Base-by-base conservation (phyloP, 2,329 filamentous ascomycete genomes). In the Neopestalotiopsis clavispora region DNA sequence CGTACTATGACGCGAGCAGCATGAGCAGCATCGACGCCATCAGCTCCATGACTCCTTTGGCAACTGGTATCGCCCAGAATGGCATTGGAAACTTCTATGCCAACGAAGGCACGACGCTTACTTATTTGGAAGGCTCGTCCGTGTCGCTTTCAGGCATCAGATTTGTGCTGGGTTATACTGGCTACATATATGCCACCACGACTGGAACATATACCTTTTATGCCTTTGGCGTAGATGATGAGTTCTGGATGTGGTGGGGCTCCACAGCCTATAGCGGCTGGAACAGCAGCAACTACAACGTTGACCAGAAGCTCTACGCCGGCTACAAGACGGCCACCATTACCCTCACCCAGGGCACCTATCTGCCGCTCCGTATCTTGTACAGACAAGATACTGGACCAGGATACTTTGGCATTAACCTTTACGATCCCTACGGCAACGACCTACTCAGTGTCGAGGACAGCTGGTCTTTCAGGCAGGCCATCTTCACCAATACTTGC, bases 241-340 rank as follows among this genome's bases (percentile, higher is more conserved):
- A 62, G 30, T 28, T 62, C n/a, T 62, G 3, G 14, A 42, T 62
- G 59, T 62, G 59, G 59, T 62, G 59, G 34, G 59, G 59, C 20
- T 42, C 59, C 30, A 40, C 40, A 4, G 59, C 59, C 17, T 38
- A 38, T 14, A 38, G 30, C 34, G 59, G 30, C 17, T 62, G 34
- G 30, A 62, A 23, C 10, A 34, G 59, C 34, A 13, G 13, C 59
- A 62, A 62, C 59, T 28, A 20, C 59, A 30, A 62, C n/a, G 4
- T 62, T 12, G n/a, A 42, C 34, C 14, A 38, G 30, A 40, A 28
- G n/a, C 17, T 62, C 30, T 20, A 42, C 1, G 34, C 23, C 17
- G 34, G 32, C 34, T 34, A 38, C n/a, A 40, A 20, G 59, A 38
- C 30, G n/a, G n/a, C 20, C 17, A 62, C 32, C n/a, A 23, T 62